These are phyloP conservation scores for Hibiscus syriacus DNA, from an alignment of 345 rosid species.

Conservation along the genomic window DNA sequence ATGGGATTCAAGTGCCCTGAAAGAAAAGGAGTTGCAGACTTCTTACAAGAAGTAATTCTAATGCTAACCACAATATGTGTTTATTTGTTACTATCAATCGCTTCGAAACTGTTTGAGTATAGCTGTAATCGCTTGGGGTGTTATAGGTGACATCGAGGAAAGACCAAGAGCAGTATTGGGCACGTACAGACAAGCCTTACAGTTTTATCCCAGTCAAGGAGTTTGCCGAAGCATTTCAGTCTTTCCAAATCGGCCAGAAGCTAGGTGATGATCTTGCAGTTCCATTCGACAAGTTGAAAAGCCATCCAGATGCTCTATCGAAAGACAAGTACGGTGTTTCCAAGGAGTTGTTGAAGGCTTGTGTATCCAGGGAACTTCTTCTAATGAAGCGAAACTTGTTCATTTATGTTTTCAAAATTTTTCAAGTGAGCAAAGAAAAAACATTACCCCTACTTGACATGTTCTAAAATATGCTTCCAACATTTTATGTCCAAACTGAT, in stretches of 20 bases:
- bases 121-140: neutral
- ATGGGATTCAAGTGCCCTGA: constrained; percentile 67
- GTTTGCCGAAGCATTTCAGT: constrained; percentile 60
- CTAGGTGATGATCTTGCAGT: too few relatives aligned
- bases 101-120: constrained; percentile 42
- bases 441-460: neutral
- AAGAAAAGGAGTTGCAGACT: constrained; percentile 79
- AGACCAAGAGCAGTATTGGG: constrained; percentile 88
- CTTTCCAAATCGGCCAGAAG: constrained; percentile 53
- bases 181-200: constrained; percentile 44
- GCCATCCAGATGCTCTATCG: constrained; percentile 70
- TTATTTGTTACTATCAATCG: neutral
- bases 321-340: constrained; percentile 56
- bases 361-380: constrained; percentile 62
- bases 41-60: constrained; percentile 58
- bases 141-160: constrained; percentile 6
- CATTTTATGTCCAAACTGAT: neutral
- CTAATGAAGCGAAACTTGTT: constrained; percentile 90
- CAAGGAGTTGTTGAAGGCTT: constrained; percentile 59
- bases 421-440: constrained; percentile 24
- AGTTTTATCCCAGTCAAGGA: constrained; percentile 48
- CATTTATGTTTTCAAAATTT: constrained; percentile 54
- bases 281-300: constrained; percentile 65
- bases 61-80: neutral
- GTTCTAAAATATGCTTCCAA: neutral